Conservation (phyloP, 495 filamentous ascomycete species). For the Neurospora africana region DNA sequence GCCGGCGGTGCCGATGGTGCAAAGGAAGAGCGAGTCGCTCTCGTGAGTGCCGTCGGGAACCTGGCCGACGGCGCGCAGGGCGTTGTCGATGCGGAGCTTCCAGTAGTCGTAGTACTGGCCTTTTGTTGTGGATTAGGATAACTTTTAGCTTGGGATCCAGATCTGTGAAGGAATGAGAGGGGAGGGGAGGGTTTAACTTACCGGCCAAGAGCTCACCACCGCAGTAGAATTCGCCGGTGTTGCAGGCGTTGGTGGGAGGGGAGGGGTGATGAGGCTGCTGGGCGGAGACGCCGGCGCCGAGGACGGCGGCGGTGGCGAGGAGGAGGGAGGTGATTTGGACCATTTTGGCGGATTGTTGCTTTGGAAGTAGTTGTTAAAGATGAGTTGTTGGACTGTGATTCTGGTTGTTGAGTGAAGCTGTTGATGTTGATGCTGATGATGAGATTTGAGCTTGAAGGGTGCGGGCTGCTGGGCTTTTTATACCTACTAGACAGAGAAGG, state of each 20-base stretch:
- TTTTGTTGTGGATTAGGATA: not conserved
- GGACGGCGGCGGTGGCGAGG: not conserved
- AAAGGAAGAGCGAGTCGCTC: slow-evolving; percentile 2
- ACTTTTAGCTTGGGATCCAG: no score
- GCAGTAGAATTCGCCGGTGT: slow-evolving; percentile 4
- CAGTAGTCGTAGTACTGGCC: not conserved
- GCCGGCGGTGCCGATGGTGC: not conserved
- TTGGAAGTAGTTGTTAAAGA: not conserved
- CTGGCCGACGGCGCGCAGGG: not conserved
- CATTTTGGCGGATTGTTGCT: not conserved
- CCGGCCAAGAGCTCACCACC: not conserved
- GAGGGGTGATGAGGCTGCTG: not conserved
- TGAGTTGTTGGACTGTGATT: not conserved
- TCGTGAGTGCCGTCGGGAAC: slow-evolving; percentile 1
- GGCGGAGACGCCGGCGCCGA: not conserved
- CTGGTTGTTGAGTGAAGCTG: not conserved
- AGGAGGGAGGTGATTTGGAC: slow-evolving; percentile 3
- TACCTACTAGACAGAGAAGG: not conserved
- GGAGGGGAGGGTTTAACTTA: not conserved
- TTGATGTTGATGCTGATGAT: not conserved
- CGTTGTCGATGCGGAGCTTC: slow-evolving; percentile 4
- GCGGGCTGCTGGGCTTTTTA: not conserved
- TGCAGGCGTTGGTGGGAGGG: slow-evolving; percentile 1
- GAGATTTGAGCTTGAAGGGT: not conserved
- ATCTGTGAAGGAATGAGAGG: no score